phyloP scores from a whole-genome alignment of 208 protist species.

The Leishmania tarentolae region DNA sequence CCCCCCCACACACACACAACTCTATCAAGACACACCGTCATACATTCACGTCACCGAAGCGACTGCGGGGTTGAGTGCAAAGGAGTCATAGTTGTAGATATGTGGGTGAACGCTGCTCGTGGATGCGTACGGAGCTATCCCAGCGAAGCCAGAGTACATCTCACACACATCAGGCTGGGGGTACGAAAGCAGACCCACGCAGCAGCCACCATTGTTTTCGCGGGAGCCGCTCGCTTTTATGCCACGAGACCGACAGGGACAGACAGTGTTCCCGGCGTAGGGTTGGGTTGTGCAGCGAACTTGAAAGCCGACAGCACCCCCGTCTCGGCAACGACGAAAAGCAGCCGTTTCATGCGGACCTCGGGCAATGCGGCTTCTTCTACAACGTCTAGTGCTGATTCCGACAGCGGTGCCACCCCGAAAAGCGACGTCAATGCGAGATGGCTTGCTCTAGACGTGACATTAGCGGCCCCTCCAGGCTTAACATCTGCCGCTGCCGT shows the following conservation, averaged over 20 bases:
- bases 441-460: background rate
- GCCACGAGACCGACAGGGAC: background rate
- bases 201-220: background rate
- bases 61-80: no score
- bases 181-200: background rate
- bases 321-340: background rate
- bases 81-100: background rate
- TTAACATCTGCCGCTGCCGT: background rate
- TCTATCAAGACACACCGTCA: background rate
- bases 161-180: background rate
- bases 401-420: background rate
- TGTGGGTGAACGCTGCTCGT: background rate
- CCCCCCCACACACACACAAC: background rate
- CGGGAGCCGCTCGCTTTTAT: background rate
- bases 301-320: background rate
- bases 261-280: background rate
- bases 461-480: background rate
- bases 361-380: background rate
- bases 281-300: background rate
- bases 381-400: background rate
- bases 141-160: background rate
- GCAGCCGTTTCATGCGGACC: constrained; percentile 6
- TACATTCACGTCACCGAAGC: background rate
- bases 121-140: background rate
- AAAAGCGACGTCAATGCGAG: background rate